Percentiles rank a stretch among this genome's conserved stretches.
phyloP scores from a whole-genome alignment of 257 asterid genomes.

The Rhazya stricta region DNA sequence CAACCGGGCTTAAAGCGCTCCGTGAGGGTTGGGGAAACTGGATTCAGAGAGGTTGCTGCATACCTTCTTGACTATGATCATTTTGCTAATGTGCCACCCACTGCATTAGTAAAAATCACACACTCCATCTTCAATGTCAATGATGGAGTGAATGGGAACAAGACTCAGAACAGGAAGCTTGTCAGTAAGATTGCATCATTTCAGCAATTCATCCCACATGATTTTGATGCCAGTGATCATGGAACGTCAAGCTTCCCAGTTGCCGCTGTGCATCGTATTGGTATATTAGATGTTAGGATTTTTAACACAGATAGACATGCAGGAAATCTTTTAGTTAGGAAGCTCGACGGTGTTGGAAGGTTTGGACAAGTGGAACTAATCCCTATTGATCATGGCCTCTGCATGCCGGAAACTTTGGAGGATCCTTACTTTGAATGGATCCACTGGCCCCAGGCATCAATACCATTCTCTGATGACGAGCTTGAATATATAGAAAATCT shows the following conservation, averaged over 20 bases:
- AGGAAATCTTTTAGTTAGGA: slow-evolving; percentile 91
- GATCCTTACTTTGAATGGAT: slow-evolving; percentile 99
- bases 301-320: slow-evolving; percentile 95
- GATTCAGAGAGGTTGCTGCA: slow-evolving; percentile 94
- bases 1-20: slow-evolving; percentile 89
- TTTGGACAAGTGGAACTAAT: slow-evolving; percentile 84
- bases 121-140: slow-evolving; percentile 81
- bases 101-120: slow-evolving; percentile 86
- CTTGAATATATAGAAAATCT: slow-evolving; percentile 71
- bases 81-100: slow-evolving; percentile 90
- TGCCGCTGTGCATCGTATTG: slow-evolving; percentile 84
- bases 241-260: slow-evolving; percentile 96
- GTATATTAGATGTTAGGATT: slow-evolving; percentile 91
- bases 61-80: slow-evolving; percentile 81
- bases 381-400: slow-evolving; percentile 95
- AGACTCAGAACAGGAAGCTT: slow-evolving; percentile 45
- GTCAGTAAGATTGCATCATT: slow-evolving; percentile 94
- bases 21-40: slow-evolving; percentile 92
- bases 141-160: slow-evolving; percentile 73
- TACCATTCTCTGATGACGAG: slow-evolving; percentile 91
- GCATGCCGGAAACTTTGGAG: slow-evolving; percentile 89
- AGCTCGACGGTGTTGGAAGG: slow-evolving; percentile 71
- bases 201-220: slow-evolving; percentile 78
- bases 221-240: slow-evolving; percentile 92
- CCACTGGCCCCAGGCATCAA: slow-evolving; percentile 99